Percentiles rank a stretch among this genome's conserved stretches.
phyloP scores from a whole-genome alignment of 139 green algal species.

The Coelastrella sp. region DNA sequence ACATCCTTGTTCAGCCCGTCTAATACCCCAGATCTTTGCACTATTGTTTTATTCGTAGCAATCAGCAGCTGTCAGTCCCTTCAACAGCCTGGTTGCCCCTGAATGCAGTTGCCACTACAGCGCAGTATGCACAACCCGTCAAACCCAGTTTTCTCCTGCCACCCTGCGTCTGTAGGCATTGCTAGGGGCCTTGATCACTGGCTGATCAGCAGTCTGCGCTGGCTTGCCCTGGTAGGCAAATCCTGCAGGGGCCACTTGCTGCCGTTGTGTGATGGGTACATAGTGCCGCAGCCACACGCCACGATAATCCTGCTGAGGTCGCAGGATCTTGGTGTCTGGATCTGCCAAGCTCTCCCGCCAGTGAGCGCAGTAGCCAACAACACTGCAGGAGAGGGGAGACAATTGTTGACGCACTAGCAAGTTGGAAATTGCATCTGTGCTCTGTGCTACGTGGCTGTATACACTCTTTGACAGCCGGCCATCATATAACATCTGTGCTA shows the following conservation, averaged over 20 bases:
- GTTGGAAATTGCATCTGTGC: too few species aligned
- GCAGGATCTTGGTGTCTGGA: constrained; percentile 96
- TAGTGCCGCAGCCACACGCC: constrained; percentile 95
- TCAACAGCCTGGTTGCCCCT: neutral
- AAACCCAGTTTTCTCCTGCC: constrained; percentile 83
- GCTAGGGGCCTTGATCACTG: constrained; percentile 71
- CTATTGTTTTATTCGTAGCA: neutral
- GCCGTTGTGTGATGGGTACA: constrained; percentile 51
- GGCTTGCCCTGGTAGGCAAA: neutral
- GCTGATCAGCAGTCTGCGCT: constrained; percentile 14
- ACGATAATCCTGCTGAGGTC: constrained; percentile 97
- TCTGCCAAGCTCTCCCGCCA: constrained; percentile 96
- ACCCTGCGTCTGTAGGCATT: constrained; percentile 91
- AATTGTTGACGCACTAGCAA: neutral
- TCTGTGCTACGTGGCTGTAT: too few species aligned
- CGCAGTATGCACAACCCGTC: neutral
- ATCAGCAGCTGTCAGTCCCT: neutral
- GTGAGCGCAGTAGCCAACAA: constrained; percentile 96
- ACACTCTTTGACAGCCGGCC: too few species aligned
- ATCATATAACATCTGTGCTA: too few species aligned
- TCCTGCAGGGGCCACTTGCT: constrained; percentile 29
- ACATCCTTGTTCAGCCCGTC: too few species aligned
- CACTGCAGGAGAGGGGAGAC: constrained; percentile 53
- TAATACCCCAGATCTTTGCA: too few species aligned
- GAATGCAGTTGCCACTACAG: too few species aligned